Base-by-base conservation (phyloP, 352 stramenopile genomes). In the Globisporangium parvum region DNA sequence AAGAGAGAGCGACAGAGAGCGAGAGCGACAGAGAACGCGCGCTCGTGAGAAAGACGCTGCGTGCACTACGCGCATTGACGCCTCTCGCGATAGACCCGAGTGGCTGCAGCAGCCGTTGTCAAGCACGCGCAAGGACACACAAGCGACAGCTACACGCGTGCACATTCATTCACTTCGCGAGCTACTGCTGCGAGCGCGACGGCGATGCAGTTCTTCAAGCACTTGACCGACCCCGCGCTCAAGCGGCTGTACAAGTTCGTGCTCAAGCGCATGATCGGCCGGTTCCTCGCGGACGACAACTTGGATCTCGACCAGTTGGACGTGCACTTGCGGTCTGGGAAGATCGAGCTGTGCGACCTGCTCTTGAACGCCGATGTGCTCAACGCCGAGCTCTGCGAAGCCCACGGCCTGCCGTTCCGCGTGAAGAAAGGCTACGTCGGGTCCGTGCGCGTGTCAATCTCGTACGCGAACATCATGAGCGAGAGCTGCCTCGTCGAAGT, bases 191-290 rank as follows among this genome's bases (percentile, higher is more conserved):
- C 37, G 18, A 55, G 17, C 15, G 15, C 49, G 11, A 62, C 18
- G 23, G 45, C 33, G 33, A 89, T 95, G 85, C 81, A 92, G 65
- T 95, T 95, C 63, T 90, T 95, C 57, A 91, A 87, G 77, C 78
- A 89, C 50, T 65, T 95, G 54, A 95, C 85, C 44, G 85, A 95
- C 57, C 85, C 85, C 21, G 85, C 85, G 62, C 78, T 95, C 52
- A 95, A 95, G 76, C 85, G 85, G 47, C 71, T 95, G 39, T 95
- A 95, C 78, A 95, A 95, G 67, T 95, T 95, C 55, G 83, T 95
- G 58, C 73, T 95, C 31, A 93, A 95, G 80, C 83, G 85, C 56
- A 80, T 93, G 63, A 87, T 95, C 51, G 85, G 85, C 14, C 80
- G 83, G n/a, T 95, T 93, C 63, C 68, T 95, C 39, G 74, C 81